Evolutionary conservation across 352 stramenopile genomes (phyloP).

Genomic region (Phytophthora ramorum): DNA sequence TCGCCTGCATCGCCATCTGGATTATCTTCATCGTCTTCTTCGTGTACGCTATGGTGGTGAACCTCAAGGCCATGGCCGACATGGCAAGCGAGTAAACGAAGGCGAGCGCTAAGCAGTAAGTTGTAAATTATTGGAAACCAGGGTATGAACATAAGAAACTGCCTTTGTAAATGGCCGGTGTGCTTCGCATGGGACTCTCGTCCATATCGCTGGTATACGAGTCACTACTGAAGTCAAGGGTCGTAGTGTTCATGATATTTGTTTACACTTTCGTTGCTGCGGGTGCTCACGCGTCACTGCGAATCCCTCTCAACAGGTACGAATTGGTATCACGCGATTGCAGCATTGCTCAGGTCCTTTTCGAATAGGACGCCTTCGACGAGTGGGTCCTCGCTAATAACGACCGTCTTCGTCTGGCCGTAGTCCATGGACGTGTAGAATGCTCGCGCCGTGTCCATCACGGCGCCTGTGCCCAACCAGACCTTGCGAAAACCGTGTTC

Average conservation of each 20-base stretch:
- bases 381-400: slow-evolving; percentile 25
- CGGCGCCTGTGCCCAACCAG: slow-evolving; percentile 19
- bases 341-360: slow-evolving; percentile 18
- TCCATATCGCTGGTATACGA: too few species aligned
- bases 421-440: slow-evolving; percentile 31
- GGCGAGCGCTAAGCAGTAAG: slow-evolving; percentile 7
- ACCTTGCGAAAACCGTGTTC: slow-evolving; percentile 22
- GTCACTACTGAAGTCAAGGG: too few species aligned
- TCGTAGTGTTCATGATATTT: too few species aligned
- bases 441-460: slow-evolving; percentile 27
- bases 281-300: background rate
- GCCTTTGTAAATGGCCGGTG: background rate
- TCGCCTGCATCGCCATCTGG: slow-evolving; percentile 56
- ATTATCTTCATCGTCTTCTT: slow-evolving; percentile 71
- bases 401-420: slow-evolving; percentile 18
- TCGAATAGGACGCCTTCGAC: slow-evolving; percentile 35
- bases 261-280: background rate
- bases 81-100: slow-evolving; percentile 34
- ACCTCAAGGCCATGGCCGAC: slow-evolving; percentile 48
- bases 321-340: background rate
- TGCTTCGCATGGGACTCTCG: too few species aligned
- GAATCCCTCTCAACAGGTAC: background rate
- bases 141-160: slow-evolving; percentile 15
- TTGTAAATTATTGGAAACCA: slow-evolving; percentile 33
- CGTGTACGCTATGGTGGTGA: slow-evolving; percentile 59